Evolutionary conservation across 164 flowering plant species (phyloP), one percentile per base, ranked within the genome.

Genomic region (Vitis rupestris): DNA sequence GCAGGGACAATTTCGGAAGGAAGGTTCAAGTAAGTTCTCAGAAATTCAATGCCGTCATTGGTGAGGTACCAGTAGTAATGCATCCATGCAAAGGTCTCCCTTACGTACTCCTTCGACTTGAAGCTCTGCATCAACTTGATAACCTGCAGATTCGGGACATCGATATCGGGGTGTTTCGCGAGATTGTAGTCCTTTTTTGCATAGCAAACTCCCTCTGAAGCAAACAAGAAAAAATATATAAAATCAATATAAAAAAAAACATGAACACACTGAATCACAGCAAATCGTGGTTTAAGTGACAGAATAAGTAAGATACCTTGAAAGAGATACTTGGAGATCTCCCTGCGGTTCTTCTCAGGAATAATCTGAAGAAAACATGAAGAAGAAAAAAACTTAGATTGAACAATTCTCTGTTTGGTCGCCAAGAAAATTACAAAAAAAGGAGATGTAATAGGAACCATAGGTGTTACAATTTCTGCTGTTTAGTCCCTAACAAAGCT

Each of bases 1-100:
- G 84, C 84, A 6, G 88, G 88, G 37, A 85, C 88, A 54, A 85
- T 81, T 59, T 85, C 85, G 1, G 88, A 85, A 0, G 84, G 81
- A 10, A 82, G 75, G 29, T 82, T 82, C 52, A 82, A 67, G 68
- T 76, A 82, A 49, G 72, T 82, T 2, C 82, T 59, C 15, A 82
- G 70, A 52, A 74, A 79, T 48, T 77, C 85, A 47, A 79, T 82
- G 15, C 84, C 84, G 13, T 78, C 81, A 14, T 81, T 81, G 66
- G 81, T 81, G 30, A 79, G 74, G 62, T 62, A 81, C 85, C 82
- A 82, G 61, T 82, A 82, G 72, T 77, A 82, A 53, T 79, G 80
- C 83, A 77, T 79, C 83, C 82, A 82, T 14, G 82, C 75, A 29
- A 82, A 82, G 15, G 83, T 82, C 70, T 79, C 81, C 15, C 83